Base-by-base conservation (phyloP, 2,329 filamentous ascomycete genomes). In the Hypomyces perniciosus region DNA sequence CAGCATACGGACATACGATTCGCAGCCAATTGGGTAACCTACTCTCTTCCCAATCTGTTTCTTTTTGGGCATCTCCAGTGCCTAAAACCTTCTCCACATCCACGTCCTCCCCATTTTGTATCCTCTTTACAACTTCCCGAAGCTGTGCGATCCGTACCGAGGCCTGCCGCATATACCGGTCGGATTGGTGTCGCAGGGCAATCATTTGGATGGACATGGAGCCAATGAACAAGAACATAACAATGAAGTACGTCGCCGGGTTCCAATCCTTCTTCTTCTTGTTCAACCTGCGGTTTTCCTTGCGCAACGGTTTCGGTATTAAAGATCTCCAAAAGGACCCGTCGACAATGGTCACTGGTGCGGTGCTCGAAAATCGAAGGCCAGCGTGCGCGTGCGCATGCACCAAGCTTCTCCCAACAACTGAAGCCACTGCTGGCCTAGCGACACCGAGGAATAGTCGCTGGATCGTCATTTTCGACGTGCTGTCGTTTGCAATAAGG, bases 141-240 rank as follows among this genome's bases (percentile, higher is more conserved):
- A 99, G 69, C 30, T 90, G 64, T 3, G 77, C 79, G 56, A 99
- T 87, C 64, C 88, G 86, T 6, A 88, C 83, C 59, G 96, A 88
- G 5, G 90, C 85, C 58, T 84, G 83, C 46, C 91, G 82, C 62
- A 77, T 81, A 60, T 87, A 91, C 8, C 84, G 81, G 31, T 78
- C 76, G 62, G 84, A 86, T 46, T 91, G 85, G 59, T 87, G 88
- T 61, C 85, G 86, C 61, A 97, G 67, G 34, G 84, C 78, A 62
- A 99, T 85, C 77, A 93, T 88, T 62, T 96, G 88, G 60, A 99
- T 96, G 10, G 92, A 88, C 77, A 96, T 95, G 55, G 90, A 96
- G 4, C 95, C 95, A 57, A 97, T 92, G 56, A 97, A 78, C 38
- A 90, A 74, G 62, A 90, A 90, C 56, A 92, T 88, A 60, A 84